These are phyloP conservation scores for Pterula multifida DNA, from an alignment of 1,284 basidiomycete genomes.

Conservation along the genomic window DNA sequence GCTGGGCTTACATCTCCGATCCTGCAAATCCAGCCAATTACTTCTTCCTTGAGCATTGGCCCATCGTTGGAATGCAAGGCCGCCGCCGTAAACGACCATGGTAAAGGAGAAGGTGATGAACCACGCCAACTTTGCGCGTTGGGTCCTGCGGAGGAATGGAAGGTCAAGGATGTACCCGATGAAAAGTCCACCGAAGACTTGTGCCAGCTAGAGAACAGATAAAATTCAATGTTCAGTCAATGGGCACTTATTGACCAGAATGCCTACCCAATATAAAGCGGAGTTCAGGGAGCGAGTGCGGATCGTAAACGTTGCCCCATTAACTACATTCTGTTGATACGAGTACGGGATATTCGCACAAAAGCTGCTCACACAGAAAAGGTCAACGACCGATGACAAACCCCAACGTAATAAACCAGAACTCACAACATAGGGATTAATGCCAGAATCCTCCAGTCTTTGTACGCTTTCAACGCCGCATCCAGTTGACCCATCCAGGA, in stretches of 20 bases:
- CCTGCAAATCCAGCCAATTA: background rate
- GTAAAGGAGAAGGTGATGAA: background rate
- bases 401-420: background rate
- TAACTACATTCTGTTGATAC: slow-evolving; percentile 30
- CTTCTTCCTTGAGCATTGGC: background rate
- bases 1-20: background rate
- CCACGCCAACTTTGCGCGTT: background rate
- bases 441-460: background rate
- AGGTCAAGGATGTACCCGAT: slow-evolving; percentile 21
- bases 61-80: background rate
- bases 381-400: too few relatives aligned
- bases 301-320: slow-evolving; percentile 25
- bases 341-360: slow-evolving; percentile 26
- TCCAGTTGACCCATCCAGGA: background rate
- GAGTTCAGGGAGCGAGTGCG: slow-evolving; percentile 26
- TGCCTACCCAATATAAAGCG: slow-evolving; percentile 21
- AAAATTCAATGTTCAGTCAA: background rate
- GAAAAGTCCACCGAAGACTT: slow-evolving; percentile 25
- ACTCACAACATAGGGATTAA: background rate
- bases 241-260: too few relatives aligned
- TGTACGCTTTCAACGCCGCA: background rate
- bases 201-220: slow-evolving; percentile 10
- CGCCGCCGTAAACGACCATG: background rate
- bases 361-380: slow-evolving; percentile 13
- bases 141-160: background rate